Conservation (phyloP, 257 asterid genomes). For the Salvia hispanica region DNA sequence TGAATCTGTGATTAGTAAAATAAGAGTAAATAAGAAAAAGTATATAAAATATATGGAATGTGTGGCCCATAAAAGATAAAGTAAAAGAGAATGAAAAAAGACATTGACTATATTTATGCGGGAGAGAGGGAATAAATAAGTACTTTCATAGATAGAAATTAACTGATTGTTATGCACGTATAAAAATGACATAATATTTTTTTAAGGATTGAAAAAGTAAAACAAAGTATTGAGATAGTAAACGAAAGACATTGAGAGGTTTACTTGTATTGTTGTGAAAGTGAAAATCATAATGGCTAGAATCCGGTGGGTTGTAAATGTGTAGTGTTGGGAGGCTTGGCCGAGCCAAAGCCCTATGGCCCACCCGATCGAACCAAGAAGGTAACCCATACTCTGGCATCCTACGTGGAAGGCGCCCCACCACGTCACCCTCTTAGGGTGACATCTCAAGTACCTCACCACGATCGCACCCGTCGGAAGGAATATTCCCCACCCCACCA, state of each 20-base stretch:
- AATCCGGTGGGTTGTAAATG: constrained; percentile 41
- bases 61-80: too few species aligned
- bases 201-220: too few species aligned
- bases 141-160: too few species aligned
- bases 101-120: too few species aligned
- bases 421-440: constrained; percentile 3
- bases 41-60: too few species aligned
- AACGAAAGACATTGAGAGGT: background rate
- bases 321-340: constrained; percentile 35
- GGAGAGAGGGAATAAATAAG: too few species aligned
- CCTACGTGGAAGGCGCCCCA: constrained; percentile 42
- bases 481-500: constrained; percentile 62
- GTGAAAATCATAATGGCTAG: constrained; percentile 47
- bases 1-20: too few species aligned
- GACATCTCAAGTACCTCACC: constrained; percentile 46
- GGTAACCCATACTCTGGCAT: constrained; percentile 48
- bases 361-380: constrained; percentile 48
- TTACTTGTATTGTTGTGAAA: constrained; percentile 58
- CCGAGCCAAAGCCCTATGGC: constrained; percentile 58
- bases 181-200: too few species aligned
- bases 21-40: too few species aligned
- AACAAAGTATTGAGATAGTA: too few species aligned
- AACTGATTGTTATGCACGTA: too few species aligned
- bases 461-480: constrained; percentile 55
- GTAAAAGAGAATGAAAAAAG: too few species aligned